These are phyloP conservation scores for Arachnopeziza araneosa DNA, from an alignment of 2,329 filamentous ascomycete species.

Conservation along the genomic window DNA sequence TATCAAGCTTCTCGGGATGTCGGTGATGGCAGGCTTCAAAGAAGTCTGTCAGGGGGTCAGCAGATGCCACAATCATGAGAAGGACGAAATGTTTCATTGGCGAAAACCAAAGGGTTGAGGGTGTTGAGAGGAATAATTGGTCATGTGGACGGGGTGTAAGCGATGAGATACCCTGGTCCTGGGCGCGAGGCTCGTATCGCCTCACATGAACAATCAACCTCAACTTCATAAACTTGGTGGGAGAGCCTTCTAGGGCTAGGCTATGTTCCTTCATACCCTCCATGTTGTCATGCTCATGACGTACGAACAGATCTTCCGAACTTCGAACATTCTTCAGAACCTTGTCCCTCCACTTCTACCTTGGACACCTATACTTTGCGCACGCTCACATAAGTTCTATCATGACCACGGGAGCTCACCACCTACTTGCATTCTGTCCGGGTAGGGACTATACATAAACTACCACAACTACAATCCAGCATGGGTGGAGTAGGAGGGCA, in stretches of 20 bases:
- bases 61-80: constrained; percentile 27
- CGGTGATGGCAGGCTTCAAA: constrained; percentile 20
- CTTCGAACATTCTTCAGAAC: neutral
- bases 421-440: neutral
- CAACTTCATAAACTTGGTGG: neutral
- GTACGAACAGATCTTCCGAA: neutral
- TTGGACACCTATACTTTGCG: neutral
- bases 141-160: constrained; percentile 23
- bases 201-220: constrained; percentile 18
- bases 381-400: neutral
- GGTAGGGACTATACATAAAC: neutral
- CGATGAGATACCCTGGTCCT: constrained; percentile 12
- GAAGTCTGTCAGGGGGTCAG: constrained; percentile 26
- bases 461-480: neutral
- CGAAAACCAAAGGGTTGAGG: constrained; percentile 15
- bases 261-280: constrained; percentile 7
- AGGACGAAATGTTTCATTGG: constrained; percentile 18
- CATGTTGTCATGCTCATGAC: neutral
- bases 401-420: neutral
- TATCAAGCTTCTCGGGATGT: constrained; percentile 19
- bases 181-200: constrained; percentile 16
- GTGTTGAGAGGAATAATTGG: constrained; percentile 26
- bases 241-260: neutral
- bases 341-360: neutral
- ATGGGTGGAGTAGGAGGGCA: neutral